phyloP scores from a whole-genome alignment of 306 rosid genomes.

The Vicia sativa region DNA sequence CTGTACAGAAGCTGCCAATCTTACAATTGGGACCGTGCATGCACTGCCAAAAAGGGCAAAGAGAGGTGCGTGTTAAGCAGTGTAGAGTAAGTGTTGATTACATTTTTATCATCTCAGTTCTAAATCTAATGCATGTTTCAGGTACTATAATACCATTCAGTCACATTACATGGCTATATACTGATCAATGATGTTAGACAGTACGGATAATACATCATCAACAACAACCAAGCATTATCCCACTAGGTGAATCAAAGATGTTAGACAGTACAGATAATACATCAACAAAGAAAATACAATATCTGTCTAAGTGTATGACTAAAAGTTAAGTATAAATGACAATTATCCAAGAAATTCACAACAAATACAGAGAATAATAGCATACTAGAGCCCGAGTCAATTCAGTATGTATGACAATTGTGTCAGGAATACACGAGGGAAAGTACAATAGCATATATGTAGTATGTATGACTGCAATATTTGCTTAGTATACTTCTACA shows the following conservation, averaged over 20 bases:
- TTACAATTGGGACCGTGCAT: conserved; percentile 99
- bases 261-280: conserved; percentile 8
- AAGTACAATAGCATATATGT: conserved; percentile 1
- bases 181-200: conserved; percentile 2
- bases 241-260: background rate
- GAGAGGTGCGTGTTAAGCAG: conserved; percentile 28
- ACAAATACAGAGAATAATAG: conserved; percentile 14
- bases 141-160: conserved; percentile 3
- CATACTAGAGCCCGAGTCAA: background rate
- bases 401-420: conserved; percentile 12
- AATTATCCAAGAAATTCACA: conserved; percentile 22
- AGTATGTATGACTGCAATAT: background rate
- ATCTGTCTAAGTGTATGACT: background rate
- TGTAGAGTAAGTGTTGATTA: conserved; percentile 13
- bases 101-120: background rate
- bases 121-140: conserved; percentile 10
- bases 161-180: conserved; percentile 10
- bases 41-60: conserved; percentile 64
- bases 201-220: background rate
- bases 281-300: conserved; percentile 4
- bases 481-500: background rate
- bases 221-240: too few species aligned
- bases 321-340: background rate
- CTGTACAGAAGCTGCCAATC: conserved; percentile 84
- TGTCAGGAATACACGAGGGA: conserved; percentile 23